A percentile compares a stretch with the other conserved stretches of the same genome.
These are phyloP conservation scores for Baudoinia panamericana DNA, from an alignment of 495 filamentous ascomycete genomes.

Conservation along the genomic window DNA sequence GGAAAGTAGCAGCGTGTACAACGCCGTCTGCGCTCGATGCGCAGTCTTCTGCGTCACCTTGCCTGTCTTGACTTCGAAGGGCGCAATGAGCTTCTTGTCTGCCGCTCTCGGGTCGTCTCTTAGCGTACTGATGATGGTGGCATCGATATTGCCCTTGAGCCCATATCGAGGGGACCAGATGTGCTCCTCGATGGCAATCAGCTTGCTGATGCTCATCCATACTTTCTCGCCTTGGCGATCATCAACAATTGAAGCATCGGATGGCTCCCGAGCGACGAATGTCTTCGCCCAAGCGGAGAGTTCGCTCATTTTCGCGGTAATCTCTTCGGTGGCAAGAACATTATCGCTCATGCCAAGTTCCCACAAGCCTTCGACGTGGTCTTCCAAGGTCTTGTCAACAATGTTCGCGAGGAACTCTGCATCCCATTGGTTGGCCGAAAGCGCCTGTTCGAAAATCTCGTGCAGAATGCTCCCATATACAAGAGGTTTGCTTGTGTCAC, in stretches of 20 bases:
- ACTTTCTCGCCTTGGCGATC: slow-evolving; percentile 61
- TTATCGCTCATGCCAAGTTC: slow-evolving; percentile 53
- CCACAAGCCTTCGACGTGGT: slow-evolving; percentile 75
- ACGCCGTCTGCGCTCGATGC: slow-evolving; percentile 83
- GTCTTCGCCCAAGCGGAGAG: slow-evolving; percentile 68
- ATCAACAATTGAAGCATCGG: slow-evolving; percentile 53
- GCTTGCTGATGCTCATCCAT: slow-evolving; percentile 74
- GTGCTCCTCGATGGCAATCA: slow-evolving; percentile 94
- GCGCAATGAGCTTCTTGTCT: slow-evolving; percentile 60
- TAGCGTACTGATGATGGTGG: slow-evolving; percentile 86
- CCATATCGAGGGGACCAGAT: slow-evolving; percentile 97
- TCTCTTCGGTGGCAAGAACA: slow-evolving; percentile 58
- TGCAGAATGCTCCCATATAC: slow-evolving; percentile 87
- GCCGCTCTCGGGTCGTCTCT: slow-evolving; percentile 42
- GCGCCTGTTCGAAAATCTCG: slow-evolving; percentile 82
- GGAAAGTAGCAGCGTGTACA: slow-evolving; percentile 85
- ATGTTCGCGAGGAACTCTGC: slow-evolving; percentile 45
- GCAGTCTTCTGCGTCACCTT: slow-evolving; percentile 56
- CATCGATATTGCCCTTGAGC: slow-evolving; percentile 93
- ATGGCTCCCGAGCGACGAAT: slow-evolving; percentile 62
- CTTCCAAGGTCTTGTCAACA: slow-evolving; percentile 51
- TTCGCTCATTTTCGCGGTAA: slow-evolving; percentile 64
- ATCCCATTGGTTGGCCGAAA: slow-evolving; percentile 76
- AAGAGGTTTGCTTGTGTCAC: slow-evolving; percentile 59
- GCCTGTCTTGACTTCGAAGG: slow-evolving; percentile 91